Conservation (phyloP, 192 early-diverging fungal species). For the Gonapodya sp. region DNA sequence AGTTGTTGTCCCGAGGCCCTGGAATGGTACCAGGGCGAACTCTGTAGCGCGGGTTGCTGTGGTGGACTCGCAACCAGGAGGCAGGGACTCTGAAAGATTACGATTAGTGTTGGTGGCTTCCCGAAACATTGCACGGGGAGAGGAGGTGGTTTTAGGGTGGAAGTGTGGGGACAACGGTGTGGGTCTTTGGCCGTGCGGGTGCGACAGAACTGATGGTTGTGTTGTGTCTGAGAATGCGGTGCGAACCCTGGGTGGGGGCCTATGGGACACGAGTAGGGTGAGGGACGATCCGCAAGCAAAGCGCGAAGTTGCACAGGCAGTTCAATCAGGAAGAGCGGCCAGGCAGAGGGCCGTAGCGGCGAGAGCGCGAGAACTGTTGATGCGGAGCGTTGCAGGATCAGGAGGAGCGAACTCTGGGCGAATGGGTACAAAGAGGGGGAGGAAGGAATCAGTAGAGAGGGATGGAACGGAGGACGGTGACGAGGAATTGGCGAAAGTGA, state of each 20-base stretch:
- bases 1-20: not conserved
- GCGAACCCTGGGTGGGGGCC: not conserved
- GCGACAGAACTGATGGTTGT: not conserved
- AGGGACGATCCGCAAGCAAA: not conserved
- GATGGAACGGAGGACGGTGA: not conserved
- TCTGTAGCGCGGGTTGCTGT: not conserved
- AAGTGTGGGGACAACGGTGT: not conserved
- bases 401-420: not conserved
- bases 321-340: not conserved
- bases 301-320: not conserved
- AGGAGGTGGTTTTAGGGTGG: not conserved
- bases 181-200: not conserved
- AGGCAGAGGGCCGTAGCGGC: not conserved
- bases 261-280: not conserved
- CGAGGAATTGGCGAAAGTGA: too few species aligned
- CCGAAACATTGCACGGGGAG: not conserved
- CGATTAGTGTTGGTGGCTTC: not conserved
- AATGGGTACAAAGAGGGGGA: not conserved
- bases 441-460: not conserved
- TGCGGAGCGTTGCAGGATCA: not conserved
- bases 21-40: not conserved
- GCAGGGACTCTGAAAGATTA: not conserved
- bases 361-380: not conserved
- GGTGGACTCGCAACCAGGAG: not conserved
- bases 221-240: not conserved